These are phyloP conservation scores for Colletotrichum graminicola DNA, from an alignment of 2,329 filamentous ascomycete genomes.

Conservation along the genomic window DNA sequence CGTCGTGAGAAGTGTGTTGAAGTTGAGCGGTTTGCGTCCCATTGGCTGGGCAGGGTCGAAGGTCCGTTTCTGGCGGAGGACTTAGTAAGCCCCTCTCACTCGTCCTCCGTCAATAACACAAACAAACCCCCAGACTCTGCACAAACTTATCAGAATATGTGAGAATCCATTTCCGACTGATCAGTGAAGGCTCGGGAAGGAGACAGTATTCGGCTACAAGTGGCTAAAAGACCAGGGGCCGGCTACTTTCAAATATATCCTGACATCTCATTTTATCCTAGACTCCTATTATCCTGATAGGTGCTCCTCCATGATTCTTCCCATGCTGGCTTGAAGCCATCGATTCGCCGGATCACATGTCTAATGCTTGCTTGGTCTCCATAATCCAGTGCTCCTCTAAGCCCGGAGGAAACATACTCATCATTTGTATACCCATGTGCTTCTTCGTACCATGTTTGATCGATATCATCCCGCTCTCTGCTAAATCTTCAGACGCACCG, in stretches of 20 bases:
- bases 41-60: conserved; percentile 18
- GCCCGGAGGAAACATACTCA: background rate
- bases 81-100: conserved; percentile 36
- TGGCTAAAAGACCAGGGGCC: background rate
- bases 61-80: conserved; percentile 13
- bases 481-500: background rate
- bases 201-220: too few species aligned
- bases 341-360: background rate
- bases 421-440: background rate
- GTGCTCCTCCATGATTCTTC: background rate
- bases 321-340: conserved; percentile 7
- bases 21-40: conserved; percentile 33
- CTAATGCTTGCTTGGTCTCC: background rate
- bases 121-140: background rate
- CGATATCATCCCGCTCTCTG: background rate
- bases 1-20: conserved; percentile 10
- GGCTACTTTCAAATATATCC: background rate
- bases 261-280: background rate
- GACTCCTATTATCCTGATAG: background rate
- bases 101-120: background rate
- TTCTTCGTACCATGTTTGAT: conserved; percentile 5
- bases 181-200: too few species aligned
- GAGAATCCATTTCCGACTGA: background rate
- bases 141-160: background rate
- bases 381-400: background rate